These are phyloP conservation scores for Ophiostoma australiae DNA, from an alignment of 2,329 filamentous ascomycete species.

Conservation along the genomic window DNA sequence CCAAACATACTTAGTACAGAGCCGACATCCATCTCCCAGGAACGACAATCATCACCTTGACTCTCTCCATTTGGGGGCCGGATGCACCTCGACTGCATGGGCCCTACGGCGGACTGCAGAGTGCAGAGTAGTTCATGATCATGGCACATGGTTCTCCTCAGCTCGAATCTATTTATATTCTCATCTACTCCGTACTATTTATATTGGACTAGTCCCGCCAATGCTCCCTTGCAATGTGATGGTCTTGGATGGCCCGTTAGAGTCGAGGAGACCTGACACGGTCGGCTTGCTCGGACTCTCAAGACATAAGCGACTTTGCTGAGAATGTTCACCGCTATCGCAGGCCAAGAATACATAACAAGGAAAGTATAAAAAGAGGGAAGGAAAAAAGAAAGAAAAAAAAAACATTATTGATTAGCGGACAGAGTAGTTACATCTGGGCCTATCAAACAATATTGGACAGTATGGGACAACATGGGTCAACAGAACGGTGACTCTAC, in stretches of 20 bases:
- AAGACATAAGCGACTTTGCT: neutral
- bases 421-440: neutral
- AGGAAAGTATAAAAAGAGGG: neutral
- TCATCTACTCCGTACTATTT: neutral
- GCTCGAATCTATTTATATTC: slow-evolving; percentile 2
- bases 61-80: neutral
- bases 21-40: neutral
- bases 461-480: neutral
- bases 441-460: neutral
- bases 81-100: neutral
- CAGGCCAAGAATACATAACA: neutral
- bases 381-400: neutral
- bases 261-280: neutral
- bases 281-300: neutral
- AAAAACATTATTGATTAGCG: neutral
- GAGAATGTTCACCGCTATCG: neutral
- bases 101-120: neutral
- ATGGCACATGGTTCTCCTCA: neutral
- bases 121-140: neutral
- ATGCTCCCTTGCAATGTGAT: neutral
- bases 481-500: no score
- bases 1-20: neutral
- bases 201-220: neutral
- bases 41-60: slow-evolving; percentile 5
- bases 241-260: neutral